Base-by-base conservation (phyloP, 2,329 filamentous ascomycete genomes). In the Cytospora piceicola region DNA sequence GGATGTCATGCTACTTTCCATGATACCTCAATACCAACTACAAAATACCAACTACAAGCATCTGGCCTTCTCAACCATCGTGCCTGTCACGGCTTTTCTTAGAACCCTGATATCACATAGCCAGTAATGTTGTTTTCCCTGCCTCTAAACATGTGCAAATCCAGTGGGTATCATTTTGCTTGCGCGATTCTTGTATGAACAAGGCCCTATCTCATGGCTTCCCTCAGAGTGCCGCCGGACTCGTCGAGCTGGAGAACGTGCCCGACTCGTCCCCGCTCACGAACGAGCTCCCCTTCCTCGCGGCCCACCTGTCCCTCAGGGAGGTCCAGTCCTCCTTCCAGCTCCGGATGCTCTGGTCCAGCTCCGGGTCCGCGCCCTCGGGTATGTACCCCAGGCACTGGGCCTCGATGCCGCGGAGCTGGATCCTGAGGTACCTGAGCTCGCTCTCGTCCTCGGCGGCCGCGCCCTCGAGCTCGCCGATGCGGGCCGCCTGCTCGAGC, bases 261-360 rank as follows among this genome's bases (percentile, higher is more conserved):
- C 52, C 62, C 55, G 61, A 64, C 32, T 63, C 55, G 54, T 58
- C 64, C 11, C 34, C 57, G 17, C 42, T 29, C 12, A 24, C 64
- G 34, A 63, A 63, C 32, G 59, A 61, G 34, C 29, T 39, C 20
- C 64, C 64, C 61, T 32, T 64, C 32, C 58, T 56, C 5, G 46
- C 32, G 15, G 67, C 57, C 60, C 63, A 70, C 51, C 61, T 68
- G 15, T 59, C 61, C 29, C 68, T 70, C 58, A 87, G 77, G 20
- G 76, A 74, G 12, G 79, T 76, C 81, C 85, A 89, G 71, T 89
- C 86, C 36, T 82, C 75, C 74, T 88, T 89, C 83, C 87, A 89
- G 68, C 82, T 82, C 66, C 81, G 77, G 69, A 89, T 88, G 73
- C 85, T 86, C 68, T 83, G 80, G 67, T 82, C 78, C 39, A 89